phyloP scores from a whole-genome alignment of 257 asterid genomes.

The Rubia yunnanensis region DNA sequence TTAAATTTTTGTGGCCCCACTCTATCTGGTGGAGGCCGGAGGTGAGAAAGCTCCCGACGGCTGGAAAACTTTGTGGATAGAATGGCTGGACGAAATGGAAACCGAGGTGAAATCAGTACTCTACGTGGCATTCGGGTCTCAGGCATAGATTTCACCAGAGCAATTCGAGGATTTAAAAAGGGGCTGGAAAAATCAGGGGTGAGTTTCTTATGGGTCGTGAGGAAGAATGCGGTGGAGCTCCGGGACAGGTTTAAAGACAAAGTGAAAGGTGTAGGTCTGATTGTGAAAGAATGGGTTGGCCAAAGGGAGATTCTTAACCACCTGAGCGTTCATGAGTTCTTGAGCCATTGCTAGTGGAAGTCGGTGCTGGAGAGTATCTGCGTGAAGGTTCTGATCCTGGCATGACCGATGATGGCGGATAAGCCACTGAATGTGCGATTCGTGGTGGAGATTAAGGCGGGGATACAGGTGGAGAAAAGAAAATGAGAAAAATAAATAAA shows the following conservation, averaged over 20 bases:
- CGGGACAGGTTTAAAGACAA: constrained; percentile 23
- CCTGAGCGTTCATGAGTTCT: constrained; percentile 36
- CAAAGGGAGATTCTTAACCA: constrained; percentile 51
- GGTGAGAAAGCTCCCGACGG: background rate
- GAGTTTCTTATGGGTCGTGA: constrained; percentile 55
- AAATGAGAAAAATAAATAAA: too few relatives aligned
- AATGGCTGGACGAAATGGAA: constrained; percentile 49
- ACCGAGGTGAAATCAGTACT: constrained; percentile 28
- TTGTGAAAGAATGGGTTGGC: constrained; percentile 68
- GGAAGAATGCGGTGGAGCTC: constrained; percentile 10
- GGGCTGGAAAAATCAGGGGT: constrained; percentile 41
- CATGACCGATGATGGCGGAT: constrained; percentile 88
- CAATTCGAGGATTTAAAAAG: constrained; percentile 41
- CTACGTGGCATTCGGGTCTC: constrained; percentile 73
- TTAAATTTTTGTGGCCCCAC: constrained; percentile 72
- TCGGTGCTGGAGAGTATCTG: constrained; percentile 64
- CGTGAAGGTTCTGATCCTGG: constrained; percentile 54
- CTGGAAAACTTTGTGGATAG: constrained; percentile 24
- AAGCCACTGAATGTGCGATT: constrained; percentile 51
- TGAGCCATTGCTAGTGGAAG: constrained; percentile 78
- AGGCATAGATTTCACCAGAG: constrained; percentile 36
- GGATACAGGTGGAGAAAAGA: constrained; percentile 30
- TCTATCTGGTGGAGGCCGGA: constrained; percentile 29
- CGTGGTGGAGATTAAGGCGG: constrained; percentile 47
- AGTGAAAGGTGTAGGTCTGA: constrained; percentile 33